phyloP scores from a whole-genome alignment of 2,329 filamentous ascomycete genomes.

The Fusarium temperatum region DNA sequence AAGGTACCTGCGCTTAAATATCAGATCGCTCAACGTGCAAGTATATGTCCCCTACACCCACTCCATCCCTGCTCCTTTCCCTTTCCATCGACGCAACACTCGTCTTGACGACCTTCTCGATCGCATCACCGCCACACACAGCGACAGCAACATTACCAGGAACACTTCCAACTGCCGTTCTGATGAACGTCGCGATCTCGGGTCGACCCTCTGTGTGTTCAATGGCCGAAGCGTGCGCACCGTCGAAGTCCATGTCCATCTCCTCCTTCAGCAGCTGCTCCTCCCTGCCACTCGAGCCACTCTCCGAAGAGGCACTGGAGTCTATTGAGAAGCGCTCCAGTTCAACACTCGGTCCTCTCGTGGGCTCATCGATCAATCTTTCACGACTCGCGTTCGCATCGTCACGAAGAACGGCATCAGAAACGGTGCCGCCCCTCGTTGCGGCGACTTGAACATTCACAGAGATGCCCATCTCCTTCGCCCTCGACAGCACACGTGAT shows the following conservation, averaged over 20 bases:
- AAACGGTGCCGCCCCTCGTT: conserved; percentile 7
- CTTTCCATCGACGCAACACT: conserved; percentile 22
- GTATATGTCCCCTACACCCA: conserved; percentile 22
- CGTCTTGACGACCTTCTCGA: conserved; percentile 32
- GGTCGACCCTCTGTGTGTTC: conserved; percentile 37
- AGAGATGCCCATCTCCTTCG: conserved; percentile 38
- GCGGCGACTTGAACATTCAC: conserved; percentile 36
- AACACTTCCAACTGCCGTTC: conserved; percentile 16
- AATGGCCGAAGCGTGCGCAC: conserved; percentile 15
- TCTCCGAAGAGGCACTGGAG: conserved; percentile 24
- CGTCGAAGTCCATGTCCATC: conserved; percentile 32
- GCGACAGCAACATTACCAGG: conserved; percentile 35
- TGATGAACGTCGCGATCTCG: conserved; percentile 35
- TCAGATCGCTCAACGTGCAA: conserved; percentile 38
- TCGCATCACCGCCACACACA: conserved; percentile 34
- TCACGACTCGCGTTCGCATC: conserved; percentile 34
- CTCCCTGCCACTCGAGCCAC: conserved; percentile 5
- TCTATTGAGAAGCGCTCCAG: conserved; percentile 39
- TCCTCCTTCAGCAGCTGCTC: conserved; percentile 40
- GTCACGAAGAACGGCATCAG: neutral
- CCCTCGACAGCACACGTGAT: conserved; percentile 16
- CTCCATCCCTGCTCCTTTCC: conserved; percentile 14
- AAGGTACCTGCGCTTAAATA: conserved; percentile 4
- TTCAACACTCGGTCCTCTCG: conserved; percentile 26
- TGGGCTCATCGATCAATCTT: conserved; percentile 28